Conservation (phyloP, 306 rosid species). For the Mimosa bimucronata region DNA sequence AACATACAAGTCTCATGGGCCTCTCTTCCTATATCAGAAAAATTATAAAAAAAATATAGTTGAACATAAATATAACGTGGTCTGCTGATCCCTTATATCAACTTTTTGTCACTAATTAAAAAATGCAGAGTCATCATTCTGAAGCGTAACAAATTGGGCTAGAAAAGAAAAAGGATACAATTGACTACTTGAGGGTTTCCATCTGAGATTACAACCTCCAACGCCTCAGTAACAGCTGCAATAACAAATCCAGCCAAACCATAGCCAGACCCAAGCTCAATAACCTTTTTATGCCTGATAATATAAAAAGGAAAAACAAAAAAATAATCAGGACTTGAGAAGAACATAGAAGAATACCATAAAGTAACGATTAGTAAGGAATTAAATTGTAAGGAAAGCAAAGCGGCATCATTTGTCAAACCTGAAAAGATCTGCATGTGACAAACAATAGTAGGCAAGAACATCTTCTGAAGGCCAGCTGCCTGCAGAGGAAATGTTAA, state of each 20-base stretch:
- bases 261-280: slow-evolving; percentile 96
- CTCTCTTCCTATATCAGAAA: slow-evolving; percentile 9
- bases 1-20: background rate
- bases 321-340: slow-evolving; percentile 17
- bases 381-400: slow-evolving; percentile 26
- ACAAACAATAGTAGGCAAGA: slow-evolving; percentile 84
- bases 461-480: slow-evolving; percentile 98
- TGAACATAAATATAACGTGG: background rate
- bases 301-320: slow-evolving; percentile 17
- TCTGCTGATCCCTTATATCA: slow-evolving; percentile 14
- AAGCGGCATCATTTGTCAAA: slow-evolving; percentile 29
- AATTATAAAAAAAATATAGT: background rate
- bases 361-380: slow-evolving; percentile 13
- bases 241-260: slow-evolving; percentile 91
- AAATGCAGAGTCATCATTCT: slow-evolving; percentile 1
- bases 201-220: slow-evolving; percentile 85
- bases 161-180: slow-evolving; percentile 70
- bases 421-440: slow-evolving; percentile 72
- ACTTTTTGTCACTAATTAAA: slow-evolving; percentile 2
- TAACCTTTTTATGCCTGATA: slow-evolving; percentile 77
- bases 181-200: slow-evolving; percentile 95
- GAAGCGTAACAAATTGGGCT: background rate
- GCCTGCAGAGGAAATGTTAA: slow-evolving; percentile 57
- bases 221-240: slow-evolving; percentile 80
- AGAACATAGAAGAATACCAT: slow-evolving; percentile 29